Evolutionary conservation across 345 rosid genomes (phyloP).

Genomic region (Chamaenerion angustifolium): DNA sequence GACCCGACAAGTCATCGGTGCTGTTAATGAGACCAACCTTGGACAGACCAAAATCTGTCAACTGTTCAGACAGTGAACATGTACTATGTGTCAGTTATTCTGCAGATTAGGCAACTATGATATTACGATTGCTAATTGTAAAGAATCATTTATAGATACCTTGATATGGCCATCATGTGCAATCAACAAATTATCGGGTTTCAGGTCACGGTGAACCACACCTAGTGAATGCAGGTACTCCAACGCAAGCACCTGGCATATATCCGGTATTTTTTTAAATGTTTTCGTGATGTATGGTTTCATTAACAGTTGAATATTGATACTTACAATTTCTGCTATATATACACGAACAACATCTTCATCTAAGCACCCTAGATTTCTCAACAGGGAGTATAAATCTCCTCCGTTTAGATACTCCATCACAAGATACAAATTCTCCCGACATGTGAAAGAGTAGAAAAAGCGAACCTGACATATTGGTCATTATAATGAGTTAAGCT

Average conservation of each 20-base stretch:
- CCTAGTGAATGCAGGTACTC: conserved; percentile 87
- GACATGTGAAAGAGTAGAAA: conserved; percentile 97
- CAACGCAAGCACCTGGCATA: conserved; percentile 78
- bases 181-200: conserved; percentile 95
- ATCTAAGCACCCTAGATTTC: conserved; percentile 94
- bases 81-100: too few species aligned
- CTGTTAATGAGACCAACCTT: conserved; percentile 98
- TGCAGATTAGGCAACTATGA: not conserved
- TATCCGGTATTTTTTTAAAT: too few species aligned
- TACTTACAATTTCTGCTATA: conserved; percentile 97
- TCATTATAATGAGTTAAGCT: conserved; percentile 14
- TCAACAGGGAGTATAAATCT: conserved; percentile 83
- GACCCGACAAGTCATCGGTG: conserved; percentile 96
- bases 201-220: conserved; percentile 97
- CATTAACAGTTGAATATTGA: not conserved
- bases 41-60: conserved; percentile 83
- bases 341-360: conserved; percentile 97
- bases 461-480: conserved; percentile 69
- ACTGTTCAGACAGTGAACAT: conserved; percentile 23
- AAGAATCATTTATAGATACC: conserved; percentile 19
- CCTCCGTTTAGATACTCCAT: conserved; percentile 99
- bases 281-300: too few species aligned
- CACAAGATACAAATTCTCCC: conserved; percentile 97
- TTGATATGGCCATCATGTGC: conserved; percentile 99
- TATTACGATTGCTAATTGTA: too few species aligned